Percentiles rank a stretch among this genome's conserved stretches.
Evolutionary conservation across 2,329 filamentous ascomycete species (phyloP).

Genomic region (Pseudogymnoascus sp.): DNA sequence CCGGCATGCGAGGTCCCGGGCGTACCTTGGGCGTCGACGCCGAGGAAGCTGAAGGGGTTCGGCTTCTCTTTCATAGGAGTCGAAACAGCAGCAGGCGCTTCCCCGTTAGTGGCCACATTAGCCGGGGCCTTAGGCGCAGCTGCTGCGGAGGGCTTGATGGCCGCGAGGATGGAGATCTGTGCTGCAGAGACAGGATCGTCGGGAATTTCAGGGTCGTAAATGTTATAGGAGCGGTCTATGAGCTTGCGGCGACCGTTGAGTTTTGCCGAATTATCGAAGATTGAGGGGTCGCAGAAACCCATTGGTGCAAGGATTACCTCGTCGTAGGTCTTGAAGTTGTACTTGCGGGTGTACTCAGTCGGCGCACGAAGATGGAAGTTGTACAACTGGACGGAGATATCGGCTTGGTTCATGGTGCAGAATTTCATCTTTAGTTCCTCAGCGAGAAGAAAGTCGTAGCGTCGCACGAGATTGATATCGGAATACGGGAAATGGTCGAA

Average conservation of each 20-base stretch:
- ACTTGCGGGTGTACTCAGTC: slow-evolving; percentile 84
- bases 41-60: slow-evolving; percentile 63
- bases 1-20: slow-evolving; percentile 73
- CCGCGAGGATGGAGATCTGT: slow-evolving; percentile 60
- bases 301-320: slow-evolving; percentile 91
- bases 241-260: slow-evolving; percentile 71
- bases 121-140: slow-evolving; percentile 37
- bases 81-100: slow-evolving; percentile 41
- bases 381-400: slow-evolving; percentile 79
- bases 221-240: slow-evolving; percentile 81
- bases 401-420: slow-evolving; percentile 83
- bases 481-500: slow-evolving; percentile 92
- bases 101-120: slow-evolving; percentile 20
- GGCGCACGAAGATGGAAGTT: slow-evolving; percentile 87
- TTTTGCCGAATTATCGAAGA: slow-evolving; percentile 80
- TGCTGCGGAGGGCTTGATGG: slow-evolving; percentile 53
- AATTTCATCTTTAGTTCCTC: slow-evolving; percentile 93
- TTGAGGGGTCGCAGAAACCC: slow-evolving; percentile 83
- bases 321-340: slow-evolving; percentile 94
- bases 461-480: slow-evolving; percentile 82
- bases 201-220: slow-evolving; percentile 79
- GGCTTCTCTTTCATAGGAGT: slow-evolving; percentile 57
- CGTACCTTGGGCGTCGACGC: slow-evolving; percentile 59
- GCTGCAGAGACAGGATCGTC: slow-evolving; percentile 85
- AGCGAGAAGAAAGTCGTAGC: slow-evolving; percentile 87